These are phyloP conservation scores for Macaranga tanarius DNA, from an alignment of 441 rosid species.

Conservation along the genomic window DNA sequence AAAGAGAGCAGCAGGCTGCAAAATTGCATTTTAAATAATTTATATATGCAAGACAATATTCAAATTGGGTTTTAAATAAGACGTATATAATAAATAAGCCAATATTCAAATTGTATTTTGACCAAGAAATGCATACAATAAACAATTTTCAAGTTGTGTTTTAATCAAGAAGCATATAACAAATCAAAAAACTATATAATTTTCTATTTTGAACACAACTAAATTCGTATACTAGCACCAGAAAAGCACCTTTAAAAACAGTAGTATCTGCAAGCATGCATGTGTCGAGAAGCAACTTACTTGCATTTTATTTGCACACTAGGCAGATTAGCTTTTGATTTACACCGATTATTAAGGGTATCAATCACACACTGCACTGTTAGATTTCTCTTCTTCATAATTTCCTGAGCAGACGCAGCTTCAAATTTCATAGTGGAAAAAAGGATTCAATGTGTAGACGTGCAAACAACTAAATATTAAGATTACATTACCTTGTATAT, in stretches of 20 bases:
- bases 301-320: slow-evolving; percentile 45
- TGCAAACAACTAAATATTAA: slow-evolving; percentile 7
- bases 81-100: no score
- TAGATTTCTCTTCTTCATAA: slow-evolving; percentile 53
- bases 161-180: no score
- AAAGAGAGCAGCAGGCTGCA: not conserved
- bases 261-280: not conserved
- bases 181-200: no score
- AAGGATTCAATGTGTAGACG: slow-evolving; percentile 15
- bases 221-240: not conserved
- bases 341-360: slow-evolving; percentile 48
- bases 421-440: slow-evolving; percentile 22
- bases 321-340: slow-evolving; percentile 38
- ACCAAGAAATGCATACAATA: no score
- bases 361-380: slow-evolving; percentile 43
- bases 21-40: not conserved
- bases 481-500: slow-evolving; percentile 54
- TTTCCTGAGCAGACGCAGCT: slow-evolving; percentile 49
- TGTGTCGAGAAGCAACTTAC: slow-evolving; percentile 48
- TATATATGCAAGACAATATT: not conserved
- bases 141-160: no score
- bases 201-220: slow-evolving; percentile 8
- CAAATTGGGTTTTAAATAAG: not conserved
- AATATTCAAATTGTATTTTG: no score
- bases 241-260: not conserved